Conservation (phyloP, 495 filamentous ascomycete genomes). For the Emericellopsis terricola region DNA sequence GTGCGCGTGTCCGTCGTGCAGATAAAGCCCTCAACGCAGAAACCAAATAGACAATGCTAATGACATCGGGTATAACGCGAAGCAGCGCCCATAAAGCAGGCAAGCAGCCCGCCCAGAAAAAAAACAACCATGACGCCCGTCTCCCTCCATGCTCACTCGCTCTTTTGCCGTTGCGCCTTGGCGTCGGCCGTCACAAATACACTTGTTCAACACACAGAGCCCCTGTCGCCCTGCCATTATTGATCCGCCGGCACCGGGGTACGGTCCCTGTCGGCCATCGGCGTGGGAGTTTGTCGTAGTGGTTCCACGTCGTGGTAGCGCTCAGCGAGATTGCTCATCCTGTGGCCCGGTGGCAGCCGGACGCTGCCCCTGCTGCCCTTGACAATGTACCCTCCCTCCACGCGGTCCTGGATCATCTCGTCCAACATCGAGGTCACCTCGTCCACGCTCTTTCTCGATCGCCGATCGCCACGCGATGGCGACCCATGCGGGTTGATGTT, state of each 20-base stretch:
- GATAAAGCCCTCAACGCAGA: no score
- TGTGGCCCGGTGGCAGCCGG: constrained; percentile 20
- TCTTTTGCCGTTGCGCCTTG: neutral
- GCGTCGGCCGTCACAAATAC: no score
- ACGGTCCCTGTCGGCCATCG: constrained; percentile 1
- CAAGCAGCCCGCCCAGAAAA: constrained; percentile 1
- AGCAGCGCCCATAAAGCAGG: constrained; percentile 3
- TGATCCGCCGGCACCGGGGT: neutral
- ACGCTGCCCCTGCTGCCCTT: constrained; percentile 40
- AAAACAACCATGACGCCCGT: neutral
- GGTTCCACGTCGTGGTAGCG: constrained; percentile 1
- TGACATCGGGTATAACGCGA: constrained; percentile 10
- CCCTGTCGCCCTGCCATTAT: no score
- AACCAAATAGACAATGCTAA: constrained; percentile 4
- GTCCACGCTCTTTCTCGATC: constrained; percentile 43
- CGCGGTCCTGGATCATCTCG: constrained; percentile 82
- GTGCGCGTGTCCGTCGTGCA: no score
- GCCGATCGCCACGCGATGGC: constrained; percentile 14
- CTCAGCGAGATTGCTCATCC: constrained; percentile 8
- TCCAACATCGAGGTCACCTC: constrained; percentile 83
- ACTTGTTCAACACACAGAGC: no score
- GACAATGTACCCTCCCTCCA: constrained; percentile 48
- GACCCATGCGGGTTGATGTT: constrained; percentile 4
- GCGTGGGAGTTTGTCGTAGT: neutral
- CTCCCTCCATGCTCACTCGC: neutral